Conservation (phyloP, 202 grass and related monocot genomes). For the Setaria viridis region DNA sequence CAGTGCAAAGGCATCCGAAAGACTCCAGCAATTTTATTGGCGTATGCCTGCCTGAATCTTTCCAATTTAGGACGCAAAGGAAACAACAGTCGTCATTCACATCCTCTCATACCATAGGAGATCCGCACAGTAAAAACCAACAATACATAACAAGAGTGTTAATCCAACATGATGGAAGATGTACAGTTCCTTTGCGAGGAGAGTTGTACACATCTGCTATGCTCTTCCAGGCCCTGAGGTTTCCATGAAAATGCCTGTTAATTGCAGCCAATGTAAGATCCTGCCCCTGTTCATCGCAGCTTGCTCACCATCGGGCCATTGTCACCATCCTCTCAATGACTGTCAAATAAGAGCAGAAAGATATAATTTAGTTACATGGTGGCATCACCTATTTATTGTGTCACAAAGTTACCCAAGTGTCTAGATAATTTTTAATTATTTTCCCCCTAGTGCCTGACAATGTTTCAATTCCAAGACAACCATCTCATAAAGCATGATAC, state of each 20-base stretch:
- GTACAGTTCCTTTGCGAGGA: constrained; percentile 50
- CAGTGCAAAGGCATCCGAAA: constrained; percentile 17
- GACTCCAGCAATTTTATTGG: constrained; percentile 40
- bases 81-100: constrained; percentile 37
- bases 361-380: constrained; percentile 32
- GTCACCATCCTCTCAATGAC: constrained; percentile 66
- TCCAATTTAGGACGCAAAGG: neutral
- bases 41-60: constrained; percentile 28
- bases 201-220: constrained; percentile 55
- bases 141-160: constrained; percentile 67
- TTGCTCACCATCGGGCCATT: constrained; percentile 38
- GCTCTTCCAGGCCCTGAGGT: constrained; percentile 30
- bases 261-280: constrained; percentile 38
- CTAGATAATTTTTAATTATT: neutral
- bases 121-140: constrained; percentile 56
- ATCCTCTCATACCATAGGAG: constrained; percentile 52
- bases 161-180: constrained; percentile 59
- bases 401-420: constrained; percentile 13
- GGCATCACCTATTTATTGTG: neutral
- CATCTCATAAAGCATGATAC: neutral
- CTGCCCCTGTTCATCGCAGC: constrained; percentile 16
- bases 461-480: neutral
- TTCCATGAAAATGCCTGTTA: constrained; percentile 41
- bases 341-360: constrained; percentile 13
- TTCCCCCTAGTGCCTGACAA: neutral